These are phyloP conservation scores for Pyrenochaeta sp. DNA, from an alignment of 2,329 filamentous ascomycete genomes.

Conservation along the genomic window DNA sequence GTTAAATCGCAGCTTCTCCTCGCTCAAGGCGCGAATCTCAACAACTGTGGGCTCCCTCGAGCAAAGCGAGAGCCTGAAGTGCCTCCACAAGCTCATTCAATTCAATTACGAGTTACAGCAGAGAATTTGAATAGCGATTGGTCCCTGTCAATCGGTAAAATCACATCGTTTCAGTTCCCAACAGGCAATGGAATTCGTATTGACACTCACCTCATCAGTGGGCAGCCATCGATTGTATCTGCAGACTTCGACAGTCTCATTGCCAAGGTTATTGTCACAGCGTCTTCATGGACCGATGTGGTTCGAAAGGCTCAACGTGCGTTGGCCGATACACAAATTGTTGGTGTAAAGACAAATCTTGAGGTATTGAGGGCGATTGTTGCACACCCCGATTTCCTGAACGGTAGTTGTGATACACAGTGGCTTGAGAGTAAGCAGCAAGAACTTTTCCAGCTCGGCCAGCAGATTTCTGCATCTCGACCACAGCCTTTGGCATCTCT, in stretches of 20 bases:
- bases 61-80: constrained; percentile 33
- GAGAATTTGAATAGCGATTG: constrained; percentile 63
- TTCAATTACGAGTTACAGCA: constrained; percentile 66
- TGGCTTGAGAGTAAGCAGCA: constrained; percentile 64
- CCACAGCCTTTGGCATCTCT: constrained; percentile 1
- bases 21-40: constrained; percentile 58
- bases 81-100: constrained; percentile 55
- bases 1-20: constrained; percentile 63
- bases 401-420: constrained; percentile 60
- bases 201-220: constrained; percentile 62
- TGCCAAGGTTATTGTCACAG: constrained; percentile 66
- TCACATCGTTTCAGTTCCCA: constrained; percentile 62
- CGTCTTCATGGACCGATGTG: constrained; percentile 59
- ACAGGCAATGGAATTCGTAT: constrained; percentile 65
- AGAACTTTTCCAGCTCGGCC: constrained; percentile 45
- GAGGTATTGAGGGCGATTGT: constrained; percentile 63
- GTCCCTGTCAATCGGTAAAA: constrained; percentile 67
- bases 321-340: constrained; percentile 62
- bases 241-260: constrained; percentile 67
- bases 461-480: constrained; percentile 4
- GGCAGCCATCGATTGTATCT: constrained; percentile 55
- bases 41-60: constrained; percentile 43
- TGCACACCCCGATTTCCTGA: constrained; percentile 57
- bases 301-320: constrained; percentile 64
- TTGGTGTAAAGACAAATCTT: constrained; percentile 66